These are phyloP conservation scores for Rusavskia elegans DNA, from an alignment of 495 filamentous ascomycete species.

Conservation along the genomic window DNA sequence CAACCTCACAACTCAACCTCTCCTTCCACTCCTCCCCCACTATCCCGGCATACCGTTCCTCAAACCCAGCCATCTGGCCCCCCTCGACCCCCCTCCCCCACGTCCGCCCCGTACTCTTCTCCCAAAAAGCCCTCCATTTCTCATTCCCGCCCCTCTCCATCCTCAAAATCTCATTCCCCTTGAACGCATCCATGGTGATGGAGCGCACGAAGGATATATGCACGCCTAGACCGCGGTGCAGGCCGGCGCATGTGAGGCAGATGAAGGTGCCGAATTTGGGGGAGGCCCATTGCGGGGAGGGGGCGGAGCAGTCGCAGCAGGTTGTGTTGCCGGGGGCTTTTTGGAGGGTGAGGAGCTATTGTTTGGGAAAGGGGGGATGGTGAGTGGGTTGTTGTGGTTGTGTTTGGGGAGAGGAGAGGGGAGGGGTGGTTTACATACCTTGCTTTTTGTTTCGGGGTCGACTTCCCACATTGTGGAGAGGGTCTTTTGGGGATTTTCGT, in stretches of 20 bases:
- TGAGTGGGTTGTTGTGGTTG: slow-evolving; percentile 7
- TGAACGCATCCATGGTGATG: slow-evolving; percentile 97
- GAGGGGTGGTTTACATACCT: slow-evolving; percentile 36
- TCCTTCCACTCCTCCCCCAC: slow-evolving; percentile 96
- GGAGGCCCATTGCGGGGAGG: slow-evolving; percentile 86
- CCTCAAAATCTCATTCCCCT: slow-evolving; percentile 65
- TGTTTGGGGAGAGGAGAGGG: slow-evolving; percentile 5
- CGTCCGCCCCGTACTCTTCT: slow-evolving; percentile 32
- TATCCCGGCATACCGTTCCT: slow-evolving; percentile 71
- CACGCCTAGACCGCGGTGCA: slow-evolving; percentile 85
- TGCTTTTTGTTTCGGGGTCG: slow-evolving; percentile 84
- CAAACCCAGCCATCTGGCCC: slow-evolving; percentile 51
- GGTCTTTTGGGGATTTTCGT: background rate
- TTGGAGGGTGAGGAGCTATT: slow-evolving; percentile 72
- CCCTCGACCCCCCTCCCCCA: slow-evolving; percentile 39
- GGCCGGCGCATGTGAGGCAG: slow-evolving; percentile 88
- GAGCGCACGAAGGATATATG: slow-evolving; percentile 96
- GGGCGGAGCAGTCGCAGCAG: slow-evolving; percentile 89
- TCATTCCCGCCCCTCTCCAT: slow-evolving; percentile 81
- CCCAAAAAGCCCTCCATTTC: slow-evolving; percentile 71
- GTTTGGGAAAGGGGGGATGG: slow-evolving; percentile 1
- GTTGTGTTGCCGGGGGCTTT: slow-evolving; percentile 69
- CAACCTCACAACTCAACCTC: slow-evolving; percentile 67
- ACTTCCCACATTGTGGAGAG: slow-evolving; percentile 70
- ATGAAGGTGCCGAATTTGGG: slow-evolving; percentile 83